Conservation (phyloP, 208 protist genomes). For the Leishmania gerbilli region DNA sequence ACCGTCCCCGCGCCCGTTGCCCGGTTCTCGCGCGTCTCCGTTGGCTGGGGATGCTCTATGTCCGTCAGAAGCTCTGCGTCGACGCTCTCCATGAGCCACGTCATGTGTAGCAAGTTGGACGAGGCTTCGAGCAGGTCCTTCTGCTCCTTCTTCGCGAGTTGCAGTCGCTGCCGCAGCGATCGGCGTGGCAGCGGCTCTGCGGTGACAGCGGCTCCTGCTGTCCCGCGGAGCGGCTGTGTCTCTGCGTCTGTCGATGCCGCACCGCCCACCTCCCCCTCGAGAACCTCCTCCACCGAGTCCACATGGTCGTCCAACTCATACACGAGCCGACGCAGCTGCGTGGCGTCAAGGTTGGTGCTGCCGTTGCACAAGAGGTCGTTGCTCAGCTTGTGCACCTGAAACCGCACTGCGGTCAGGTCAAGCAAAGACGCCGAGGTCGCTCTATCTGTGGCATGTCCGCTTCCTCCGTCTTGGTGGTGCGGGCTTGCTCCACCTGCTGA, state of each 20-base stretch:
- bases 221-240: background rate
- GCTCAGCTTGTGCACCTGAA: constrained; percentile 19
- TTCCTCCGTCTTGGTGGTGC: background rate
- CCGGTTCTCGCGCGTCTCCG: background rate
- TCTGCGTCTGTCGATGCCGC: background rate
- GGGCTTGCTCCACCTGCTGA: background rate
- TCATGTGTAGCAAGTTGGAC: constrained; percentile 56
- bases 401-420: constrained; percentile 15
- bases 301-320: constrained; percentile 25
- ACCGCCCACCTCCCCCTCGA: constrained; percentile 15
- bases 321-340: constrained; percentile 16
- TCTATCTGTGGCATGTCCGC: background rate
- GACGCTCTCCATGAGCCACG: constrained; percentile 63
- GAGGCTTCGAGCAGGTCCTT: constrained; percentile 18
- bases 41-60: background rate
- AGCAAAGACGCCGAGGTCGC: constrained; percentile 5
- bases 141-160: constrained; percentile 5
- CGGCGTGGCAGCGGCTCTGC: background rate
- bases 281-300: constrained; percentile 15
- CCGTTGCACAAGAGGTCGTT: constrained; percentile 21
- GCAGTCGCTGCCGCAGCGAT: constrained; percentile 13
- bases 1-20: background rate
- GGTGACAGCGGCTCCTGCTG: background rate
- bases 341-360: constrained; percentile 13
- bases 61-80: constrained; percentile 41